Conservation (phyloP, 495 filamentous ascomycete genomes). For the Massariosphaeria phaeospora region DNA sequence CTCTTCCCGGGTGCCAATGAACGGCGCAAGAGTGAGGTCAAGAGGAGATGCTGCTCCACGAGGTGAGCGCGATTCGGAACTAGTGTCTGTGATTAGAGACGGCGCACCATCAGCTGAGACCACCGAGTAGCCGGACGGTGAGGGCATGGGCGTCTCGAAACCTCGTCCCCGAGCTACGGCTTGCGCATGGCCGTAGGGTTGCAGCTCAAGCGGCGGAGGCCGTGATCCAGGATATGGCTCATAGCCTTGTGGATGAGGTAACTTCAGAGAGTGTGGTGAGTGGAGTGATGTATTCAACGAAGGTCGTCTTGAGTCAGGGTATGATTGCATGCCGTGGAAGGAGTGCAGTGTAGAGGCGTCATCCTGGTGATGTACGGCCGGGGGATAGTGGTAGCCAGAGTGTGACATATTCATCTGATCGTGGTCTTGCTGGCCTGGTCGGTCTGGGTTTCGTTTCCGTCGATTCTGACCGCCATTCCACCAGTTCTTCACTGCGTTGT, state of each 20-base stretch:
- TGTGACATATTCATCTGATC: constrained; percentile 4
- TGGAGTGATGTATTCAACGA: constrained; percentile 24
- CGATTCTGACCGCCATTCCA: constrained; percentile 96
- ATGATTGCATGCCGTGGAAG: constrained; percentile 4
- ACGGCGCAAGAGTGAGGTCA: constrained; percentile 36
- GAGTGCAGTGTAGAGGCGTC: neutral
- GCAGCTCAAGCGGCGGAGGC: constrained; percentile 42
- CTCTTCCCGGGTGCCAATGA: constrained; percentile 32
- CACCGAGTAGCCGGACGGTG: constrained; percentile 58
- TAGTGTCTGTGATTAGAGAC: constrained; percentile 66
- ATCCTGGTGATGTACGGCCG: constrained; percentile 6
- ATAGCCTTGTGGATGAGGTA: constrained; percentile 16
- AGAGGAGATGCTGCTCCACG: constrained; percentile 33
- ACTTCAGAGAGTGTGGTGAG: constrained; percentile 16
- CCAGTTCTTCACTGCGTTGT: constrained; percentile 99
- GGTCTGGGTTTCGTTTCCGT: constrained; percentile 30
- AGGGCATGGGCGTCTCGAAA: constrained; percentile 62
- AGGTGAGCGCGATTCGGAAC: constrained; percentile 51
- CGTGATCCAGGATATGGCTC: constrained; percentile 31
- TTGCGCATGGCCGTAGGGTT: constrained; percentile 36
- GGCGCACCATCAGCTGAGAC: constrained; percentile 60
- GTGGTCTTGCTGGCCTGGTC: constrained; percentile 10
- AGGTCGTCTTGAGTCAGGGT: constrained; percentile 17
- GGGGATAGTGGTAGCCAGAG: constrained; percentile 20
- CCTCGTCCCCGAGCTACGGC: constrained; percentile 43